Conservation (phyloP, 257 asterid genomes). For the Capsicum chinense region DNA sequence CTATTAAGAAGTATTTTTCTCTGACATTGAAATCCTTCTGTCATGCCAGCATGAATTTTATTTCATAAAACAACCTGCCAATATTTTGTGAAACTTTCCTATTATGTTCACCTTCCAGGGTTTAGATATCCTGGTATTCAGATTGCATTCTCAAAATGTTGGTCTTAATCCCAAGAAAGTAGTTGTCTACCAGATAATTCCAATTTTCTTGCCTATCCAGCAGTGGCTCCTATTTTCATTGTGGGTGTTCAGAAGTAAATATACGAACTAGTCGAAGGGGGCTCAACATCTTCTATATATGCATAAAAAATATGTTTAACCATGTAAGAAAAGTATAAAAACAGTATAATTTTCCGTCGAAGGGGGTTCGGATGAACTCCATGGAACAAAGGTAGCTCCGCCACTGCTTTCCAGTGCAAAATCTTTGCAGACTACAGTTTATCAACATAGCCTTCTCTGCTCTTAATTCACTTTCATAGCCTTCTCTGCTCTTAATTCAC, state of each 20-base stretch:
- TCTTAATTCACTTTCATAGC: background rate
- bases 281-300: too few relatives aligned
- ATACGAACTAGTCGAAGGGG: too few relatives aligned
- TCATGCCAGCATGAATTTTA: background rate
- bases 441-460: background rate
- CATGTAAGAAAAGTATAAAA: too few relatives aligned
- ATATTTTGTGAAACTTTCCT: background rate
- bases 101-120: background rate
- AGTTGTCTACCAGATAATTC: background rate
- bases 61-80: conserved; percentile 16
- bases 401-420: background rate
- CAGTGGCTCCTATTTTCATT: background rate
- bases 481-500: background rate
- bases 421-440: background rate
- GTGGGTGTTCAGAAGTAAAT: too few relatives aligned
- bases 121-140: background rate
- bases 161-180: background rate
- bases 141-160: conserved; percentile 9
- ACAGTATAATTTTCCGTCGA: too few relatives aligned
- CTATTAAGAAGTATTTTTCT: conserved; percentile 8
- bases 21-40: background rate
- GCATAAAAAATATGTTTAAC: too few relatives aligned
- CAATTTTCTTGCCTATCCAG: background rate
- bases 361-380: too few relatives aligned
- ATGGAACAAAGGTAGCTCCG: too few relatives aligned